Base-by-base conservation (phyloP, 2,329 filamentous ascomycete genomes). In the Berkeleyomyces basicola region DNA sequence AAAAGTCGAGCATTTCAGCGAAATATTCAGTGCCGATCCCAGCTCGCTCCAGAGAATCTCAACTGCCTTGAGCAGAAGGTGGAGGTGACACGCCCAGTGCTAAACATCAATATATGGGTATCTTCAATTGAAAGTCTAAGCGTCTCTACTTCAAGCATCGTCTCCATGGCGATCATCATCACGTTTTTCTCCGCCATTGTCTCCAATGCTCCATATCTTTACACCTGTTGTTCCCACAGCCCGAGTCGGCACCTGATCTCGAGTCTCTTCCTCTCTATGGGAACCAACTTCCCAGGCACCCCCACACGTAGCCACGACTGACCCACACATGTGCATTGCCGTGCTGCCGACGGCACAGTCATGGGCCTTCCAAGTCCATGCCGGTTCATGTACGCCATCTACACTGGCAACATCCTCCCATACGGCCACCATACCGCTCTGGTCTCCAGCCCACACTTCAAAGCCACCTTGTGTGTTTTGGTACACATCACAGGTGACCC, bases 361-460 rank as follows among this genome's bases (percentile, higher is more conserved):
- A 63, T 80, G 76, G 0, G 75, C 75, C 23, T 72, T 67, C 77
- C 79, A 83, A n/a, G 69, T 68, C 79, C 80, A 82, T 0, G 74
- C 71, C 3, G 76, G 74, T 36, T 72, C 68, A 31, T 74, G 68
- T 5, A 73, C 71, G 14, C 80, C 81, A 53, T 74, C 75, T 2
- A 66, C 67, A 46, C 69, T 71, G 39, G 36, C 82, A 82, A 83
- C 77, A 9, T 75, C 74, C 51, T 85, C 79, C 79, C 81, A 86
- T 5, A 84, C 77, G 53, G 75, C 74, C n/a, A 83, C 78, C 2
- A 71, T 68, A 1, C 83, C 82, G 65, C 77, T 73, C 51, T 76
- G 74, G 0, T 78, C 77, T 1, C 83, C 83, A 4, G 80, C 80
- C 83, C 83, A 86, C 55, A 85, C 75, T 69, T 86, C 83, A 65